Base-by-base conservation (phyloP, 345 rosid species). In the Corymbia maculata region DNA sequence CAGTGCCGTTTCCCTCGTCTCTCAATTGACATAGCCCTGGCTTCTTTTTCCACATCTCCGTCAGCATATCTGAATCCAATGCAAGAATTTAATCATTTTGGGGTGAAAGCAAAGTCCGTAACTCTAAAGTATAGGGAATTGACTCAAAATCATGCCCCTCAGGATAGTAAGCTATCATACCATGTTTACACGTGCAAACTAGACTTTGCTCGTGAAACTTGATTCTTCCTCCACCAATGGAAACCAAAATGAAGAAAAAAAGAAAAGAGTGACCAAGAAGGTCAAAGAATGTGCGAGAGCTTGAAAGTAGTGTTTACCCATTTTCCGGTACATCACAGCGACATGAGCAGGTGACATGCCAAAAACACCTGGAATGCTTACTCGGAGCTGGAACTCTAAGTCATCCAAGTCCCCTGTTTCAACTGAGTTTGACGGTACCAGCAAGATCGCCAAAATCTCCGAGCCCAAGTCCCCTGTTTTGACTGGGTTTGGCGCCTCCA, bases 1-100 rank as follows among this genome's bases (percentile, higher is more conserved):
- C 26, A 0, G 0, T 55, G 24, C 61, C 11, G 0, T 22, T 21
- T 55, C 0, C 2, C 28, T 55, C 61, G 8, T 55, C 61, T 19
- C 0, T 55, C 1, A 8, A 55, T 22, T 0, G 26, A 55, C 21
- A 28, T 59, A 59, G 30, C 66, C 4, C 15, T 14, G 66, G 15
- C 66, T 2, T 59, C 66, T 59, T 26, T 13, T 59, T 11, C 30
- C 66, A 59, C 66, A 59, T 59, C 66, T 59, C 66, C 26, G 0
- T 59, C 66, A 59, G 30, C 66, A 59, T 59, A 59, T 59, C 30
- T 59, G 26, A 14, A 59, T 59, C 30, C 66, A 59, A 24, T 22
- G 66, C 30, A 59, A 59, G 66, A 59, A 59, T 26, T 59, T 59
- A 0, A 26, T 59, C 30, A 59, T 59, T 59, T 59, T 59, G 28